Evolutionary conservation across 2,329 filamentous ascomycete species (phyloP).

Genomic region (Fusarium vanettenii): DNA sequence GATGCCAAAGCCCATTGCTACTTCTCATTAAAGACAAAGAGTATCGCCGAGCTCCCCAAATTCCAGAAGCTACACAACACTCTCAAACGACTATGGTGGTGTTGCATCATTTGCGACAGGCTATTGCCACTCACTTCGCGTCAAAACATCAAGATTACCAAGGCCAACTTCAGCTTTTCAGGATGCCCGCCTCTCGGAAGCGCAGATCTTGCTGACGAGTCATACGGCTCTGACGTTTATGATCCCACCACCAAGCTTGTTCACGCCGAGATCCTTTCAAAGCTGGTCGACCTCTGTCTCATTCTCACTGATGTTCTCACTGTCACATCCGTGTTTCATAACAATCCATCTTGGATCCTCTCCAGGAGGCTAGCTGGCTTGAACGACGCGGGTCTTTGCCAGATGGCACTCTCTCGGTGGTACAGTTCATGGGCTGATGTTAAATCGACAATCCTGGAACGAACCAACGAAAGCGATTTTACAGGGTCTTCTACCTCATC

Average conservation of each 20-base stretch:
- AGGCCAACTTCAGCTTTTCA: slow-evolving; percentile 38
- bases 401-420: slow-evolving; percentile 35
- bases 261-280: slow-evolving; percentile 31
- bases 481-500: slow-evolving; percentile 14
- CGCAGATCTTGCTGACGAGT: slow-evolving; percentile 35
- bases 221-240: slow-evolving; percentile 39
- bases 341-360: slow-evolving; percentile 36
- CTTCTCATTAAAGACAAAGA: slow-evolving; percentile 16
- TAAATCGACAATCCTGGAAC: slow-evolving; percentile 24
- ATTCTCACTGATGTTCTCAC: slow-evolving; percentile 39
- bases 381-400: slow-evolving; percentile 35
- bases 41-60: slow-evolving; percentile 14
- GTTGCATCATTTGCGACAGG: slow-evolving; percentile 41
- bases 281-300: slow-evolving; percentile 40
- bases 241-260: slow-evolving; percentile 35
- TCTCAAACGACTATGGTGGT: slow-evolving; percentile 42
- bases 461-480: not conserved
- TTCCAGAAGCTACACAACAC: slow-evolving; percentile 33
- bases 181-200: slow-evolving; percentile 22
- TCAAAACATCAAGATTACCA: slow-evolving; percentile 42
- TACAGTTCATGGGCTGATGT: slow-evolving; percentile 36
- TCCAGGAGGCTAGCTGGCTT: slow-evolving; percentile 26
- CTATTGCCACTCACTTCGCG: slow-evolving; percentile 34
- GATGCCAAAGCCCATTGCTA: slow-evolving; percentile 41
- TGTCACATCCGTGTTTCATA: slow-evolving; percentile 33